These are phyloP conservation scores for Lindgomyces ingoldianus DNA, from an alignment of 495 filamentous ascomycete genomes.

Conservation along the genomic window DNA sequence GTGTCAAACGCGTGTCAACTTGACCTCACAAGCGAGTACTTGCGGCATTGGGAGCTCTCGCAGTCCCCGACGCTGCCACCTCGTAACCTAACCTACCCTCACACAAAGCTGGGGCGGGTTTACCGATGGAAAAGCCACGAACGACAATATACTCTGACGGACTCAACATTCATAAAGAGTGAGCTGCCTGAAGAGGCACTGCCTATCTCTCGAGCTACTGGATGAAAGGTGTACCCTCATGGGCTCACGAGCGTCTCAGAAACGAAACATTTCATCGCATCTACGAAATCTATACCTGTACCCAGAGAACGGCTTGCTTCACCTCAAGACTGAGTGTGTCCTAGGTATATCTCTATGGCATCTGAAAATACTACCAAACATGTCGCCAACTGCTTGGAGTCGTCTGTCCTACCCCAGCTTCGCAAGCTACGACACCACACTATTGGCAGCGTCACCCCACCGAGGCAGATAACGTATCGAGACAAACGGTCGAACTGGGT, in stretches of 20 bases:
- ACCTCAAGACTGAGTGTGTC: slow-evolving; percentile 14
- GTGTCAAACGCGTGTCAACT: slow-evolving; percentile 4
- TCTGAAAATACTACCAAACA: slow-evolving; percentile 4
- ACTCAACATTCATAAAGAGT: slow-evolving; percentile 22
- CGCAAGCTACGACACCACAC: slow-evolving; percentile 2
- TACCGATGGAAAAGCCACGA: slow-evolving; percentile 8
- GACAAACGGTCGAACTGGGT: slow-evolving; percentile 17
- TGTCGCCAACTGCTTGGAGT: slow-evolving; percentile 2
- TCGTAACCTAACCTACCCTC: neutral
- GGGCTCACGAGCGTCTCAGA: slow-evolving; percentile 14
- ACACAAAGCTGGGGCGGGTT: neutral
- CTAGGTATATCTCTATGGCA: slow-evolving; percentile 10
- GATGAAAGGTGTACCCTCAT: neutral
- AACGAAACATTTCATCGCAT: slow-evolving; percentile 20
- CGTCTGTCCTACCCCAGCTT: slow-evolving; percentile 11
- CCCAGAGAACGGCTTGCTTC: slow-evolving; percentile 18
- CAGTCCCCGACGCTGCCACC: slow-evolving; percentile 2
- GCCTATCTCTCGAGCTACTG: slow-evolving; percentile 5
- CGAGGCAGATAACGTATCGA: slow-evolving; percentile 20
- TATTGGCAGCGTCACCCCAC: slow-evolving; percentile 20
- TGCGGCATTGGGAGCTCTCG: neutral
- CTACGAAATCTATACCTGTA: slow-evolving; percentile 16
- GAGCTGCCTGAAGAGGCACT: slow-evolving; percentile 17
- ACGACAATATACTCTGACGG: slow-evolving; percentile 20
- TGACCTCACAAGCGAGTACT: neutral